These are phyloP conservation scores for Juglanconis oblonga DNA, from an alignment of 2,329 filamentous ascomycete genomes.

Conservation along the genomic window DNA sequence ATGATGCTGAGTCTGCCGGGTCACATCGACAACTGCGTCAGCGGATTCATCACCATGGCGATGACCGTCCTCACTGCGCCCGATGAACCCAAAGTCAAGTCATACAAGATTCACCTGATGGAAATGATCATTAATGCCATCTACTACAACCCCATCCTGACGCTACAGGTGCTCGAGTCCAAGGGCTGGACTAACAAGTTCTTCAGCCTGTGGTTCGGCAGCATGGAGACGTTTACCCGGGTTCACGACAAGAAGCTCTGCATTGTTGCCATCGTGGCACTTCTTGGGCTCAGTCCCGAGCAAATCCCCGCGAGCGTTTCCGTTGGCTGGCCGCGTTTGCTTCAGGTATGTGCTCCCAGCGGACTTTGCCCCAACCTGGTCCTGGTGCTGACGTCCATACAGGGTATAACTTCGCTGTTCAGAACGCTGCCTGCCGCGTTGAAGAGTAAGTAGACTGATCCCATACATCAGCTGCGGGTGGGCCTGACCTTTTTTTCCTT, in stretches of 20 bases:
- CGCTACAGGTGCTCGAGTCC: conserved; percentile 82
- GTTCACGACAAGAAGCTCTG: conserved; percentile 99
- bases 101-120: conserved; percentile 93
- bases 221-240: conserved; percentile 86
- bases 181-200: conserved; percentile 98
- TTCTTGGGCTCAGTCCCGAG: conserved; percentile 74
- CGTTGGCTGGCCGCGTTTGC: conserved; percentile 87
- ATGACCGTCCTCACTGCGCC: conserved; percentile 72
- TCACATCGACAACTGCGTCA: conserved; percentile 82
- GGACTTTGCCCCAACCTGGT: background rate
- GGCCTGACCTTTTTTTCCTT: conserved; percentile 25
- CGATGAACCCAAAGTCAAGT: conserved; percentile 82
- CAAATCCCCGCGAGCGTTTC: conserved; percentile 91
- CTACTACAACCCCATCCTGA: conserved; percentile 89
- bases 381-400: conserved; percentile 2
- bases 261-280: conserved; percentile 85
- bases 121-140: conserved; percentile 98
- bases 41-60: conserved; percentile 83
- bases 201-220: conserved; percentile 97
- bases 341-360: conserved; percentile 49
- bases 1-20: conserved; percentile 94
- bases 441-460: conserved; percentile 60
- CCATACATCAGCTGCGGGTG: background rate
- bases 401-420: conserved; percentile 85
- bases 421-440: conserved; percentile 83